These are phyloP conservation scores for Flaveria ramosissima DNA, from an alignment of 129 eudicot species.

Conservation along the genomic window DNA sequence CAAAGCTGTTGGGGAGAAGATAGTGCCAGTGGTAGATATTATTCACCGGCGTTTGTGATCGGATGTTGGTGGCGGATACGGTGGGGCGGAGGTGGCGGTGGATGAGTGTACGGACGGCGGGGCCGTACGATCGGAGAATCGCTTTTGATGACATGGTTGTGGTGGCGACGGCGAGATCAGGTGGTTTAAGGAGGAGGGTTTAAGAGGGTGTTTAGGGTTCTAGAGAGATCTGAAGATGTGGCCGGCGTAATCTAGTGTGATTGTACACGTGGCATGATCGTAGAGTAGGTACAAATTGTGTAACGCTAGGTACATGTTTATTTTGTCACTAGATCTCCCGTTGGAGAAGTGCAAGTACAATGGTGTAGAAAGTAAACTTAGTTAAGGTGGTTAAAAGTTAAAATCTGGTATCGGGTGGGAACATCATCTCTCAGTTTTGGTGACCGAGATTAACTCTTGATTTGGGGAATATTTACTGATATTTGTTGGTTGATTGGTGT, in stretches of 20 bases:
- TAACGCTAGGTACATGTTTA: neutral
- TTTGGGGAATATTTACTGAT: too few relatives aligned
- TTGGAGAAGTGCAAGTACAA: too few relatives aligned
- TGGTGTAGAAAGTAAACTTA: too few relatives aligned
- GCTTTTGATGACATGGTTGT: conserved; percentile 7
- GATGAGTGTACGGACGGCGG: conserved; percentile 23
- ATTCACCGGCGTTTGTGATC: conserved; percentile 19
- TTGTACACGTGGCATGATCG: conserved; percentile 25
- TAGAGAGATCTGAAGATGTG: conserved; percentile 2
- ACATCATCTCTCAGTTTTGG: too few relatives aligned
- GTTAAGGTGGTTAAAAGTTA: too few relatives aligned
- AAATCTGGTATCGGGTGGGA: too few relatives aligned
- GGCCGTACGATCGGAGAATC: conserved; percentile 4
- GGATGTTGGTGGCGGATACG: neutral
- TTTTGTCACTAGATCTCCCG: neutral
- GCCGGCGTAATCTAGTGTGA: conserved; percentile 9
- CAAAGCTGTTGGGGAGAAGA: conserved; percentile 19
- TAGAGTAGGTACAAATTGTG: neutral
- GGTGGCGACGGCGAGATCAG: conserved; percentile 11
- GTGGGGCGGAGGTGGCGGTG: conserved; percentile 25
- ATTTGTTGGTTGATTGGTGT: too few relatives aligned
- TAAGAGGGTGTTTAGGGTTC: conserved; percentile 16
- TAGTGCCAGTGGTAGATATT: conserved; percentile 22
- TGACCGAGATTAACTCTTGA: too few relatives aligned
- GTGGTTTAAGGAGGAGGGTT: conserved; percentile 7